These are phyloP conservation scores for Erysimum cheiranthoides DNA, from an alignment of 345 rosid genomes.

Conservation along the genomic window DNA sequence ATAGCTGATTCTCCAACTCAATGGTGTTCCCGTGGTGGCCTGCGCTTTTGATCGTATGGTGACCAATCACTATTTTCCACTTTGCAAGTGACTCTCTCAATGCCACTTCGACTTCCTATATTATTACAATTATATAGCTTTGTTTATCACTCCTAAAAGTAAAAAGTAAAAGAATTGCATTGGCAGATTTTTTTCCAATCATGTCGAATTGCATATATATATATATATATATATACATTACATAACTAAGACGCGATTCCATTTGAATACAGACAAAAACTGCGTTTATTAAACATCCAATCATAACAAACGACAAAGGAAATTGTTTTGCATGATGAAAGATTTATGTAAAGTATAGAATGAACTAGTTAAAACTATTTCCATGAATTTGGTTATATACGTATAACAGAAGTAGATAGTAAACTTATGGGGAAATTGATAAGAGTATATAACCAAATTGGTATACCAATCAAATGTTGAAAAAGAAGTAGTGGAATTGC, in stretches of 20 bases:
- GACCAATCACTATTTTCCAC: slow-evolving; percentile 81
- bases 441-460: no score
- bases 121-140: neutral
- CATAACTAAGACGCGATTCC: neutral
- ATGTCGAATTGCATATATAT: neutral
- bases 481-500: no score
- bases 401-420: no score
- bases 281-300: neutral
- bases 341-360: neutral
- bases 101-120: slow-evolving; percentile 32
- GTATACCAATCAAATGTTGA: no score
- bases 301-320: neutral
- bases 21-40: slow-evolving; percentile 67
- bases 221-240: neutral
- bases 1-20: slow-evolving; percentile 55
- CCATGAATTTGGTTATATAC: no score
- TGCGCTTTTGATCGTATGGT: slow-evolving; percentile 73
- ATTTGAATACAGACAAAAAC: neutral
- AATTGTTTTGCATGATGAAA: neutral
- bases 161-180: neutral
- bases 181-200: neutral
- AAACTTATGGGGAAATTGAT: no score
- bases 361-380: no score
- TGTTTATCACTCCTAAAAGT: neutral
- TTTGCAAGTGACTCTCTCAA: slow-evolving; percentile 55